Conservation (phyloP, 1,284 basidiomycete species). For the Sphaerobolus stellatus region DNA sequence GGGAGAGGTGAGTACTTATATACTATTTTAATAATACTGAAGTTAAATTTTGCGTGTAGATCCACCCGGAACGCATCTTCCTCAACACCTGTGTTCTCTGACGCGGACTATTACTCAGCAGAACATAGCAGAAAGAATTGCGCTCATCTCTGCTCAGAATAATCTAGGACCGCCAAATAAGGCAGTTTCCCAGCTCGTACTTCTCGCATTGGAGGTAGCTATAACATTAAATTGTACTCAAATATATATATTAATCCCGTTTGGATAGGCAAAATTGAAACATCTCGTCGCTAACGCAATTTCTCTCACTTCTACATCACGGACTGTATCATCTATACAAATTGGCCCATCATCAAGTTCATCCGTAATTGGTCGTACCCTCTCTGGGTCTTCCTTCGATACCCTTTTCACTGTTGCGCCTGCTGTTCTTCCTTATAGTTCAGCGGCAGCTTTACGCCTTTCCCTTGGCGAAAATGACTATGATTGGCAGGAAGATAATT, state of each 20-base stretch:
- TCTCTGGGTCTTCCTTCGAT: constrained; percentile 68
- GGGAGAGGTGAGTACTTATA: constrained; percentile 51
- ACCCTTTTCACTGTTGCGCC: constrained; percentile 75
- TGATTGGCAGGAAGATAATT: constrained; percentile 44
- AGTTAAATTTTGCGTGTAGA: constrained; percentile 38
- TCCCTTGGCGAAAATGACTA: constrained; percentile 64
- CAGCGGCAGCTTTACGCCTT: constrained; percentile 66
- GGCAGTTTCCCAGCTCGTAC: constrained; percentile 64
- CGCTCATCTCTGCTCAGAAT: constrained; percentile 76
- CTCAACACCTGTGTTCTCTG: constrained; percentile 66
- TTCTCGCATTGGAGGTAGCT: constrained; percentile 72
- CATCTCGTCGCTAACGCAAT: constrained; percentile 77
- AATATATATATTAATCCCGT: neutral
- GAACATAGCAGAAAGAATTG: constrained; percentile 74
- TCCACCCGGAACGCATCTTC: constrained; percentile 65
- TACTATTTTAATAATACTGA: constrained; percentile 1
- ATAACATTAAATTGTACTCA: neutral
- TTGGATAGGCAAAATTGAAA: constrained; percentile 69
- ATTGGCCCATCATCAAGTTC: no score
- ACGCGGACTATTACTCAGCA: constrained; percentile 71
- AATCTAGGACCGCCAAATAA: constrained; percentile 60
- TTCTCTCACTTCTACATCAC: constrained; percentile 70
- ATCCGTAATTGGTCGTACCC: constrained; percentile 46
- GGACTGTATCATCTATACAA: constrained; percentile 72
- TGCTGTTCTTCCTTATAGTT: constrained; percentile 71